A percentile compares a stretch with the other conserved stretches of the same genome.
Conservation (phyloP, 225 moss, liverwort and hornwort genomes). For the Rhytidiadelphus loreus region DNA sequence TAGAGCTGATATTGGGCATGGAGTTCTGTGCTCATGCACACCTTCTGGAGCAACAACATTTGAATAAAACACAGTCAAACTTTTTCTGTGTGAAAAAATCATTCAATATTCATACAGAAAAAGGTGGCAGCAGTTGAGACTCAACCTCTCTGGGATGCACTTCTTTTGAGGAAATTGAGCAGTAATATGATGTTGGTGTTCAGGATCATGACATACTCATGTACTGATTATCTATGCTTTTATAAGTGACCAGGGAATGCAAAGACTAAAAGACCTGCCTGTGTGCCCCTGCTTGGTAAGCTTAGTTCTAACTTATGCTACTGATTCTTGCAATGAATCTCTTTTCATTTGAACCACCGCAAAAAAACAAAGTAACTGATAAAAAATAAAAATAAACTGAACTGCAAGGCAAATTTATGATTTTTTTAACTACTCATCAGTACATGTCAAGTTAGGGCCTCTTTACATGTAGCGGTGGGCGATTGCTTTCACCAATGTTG, state of each 20-base stretch:
- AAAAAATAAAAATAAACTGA: not conserved
- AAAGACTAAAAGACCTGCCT: not conserved
- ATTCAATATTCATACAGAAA: not conserved
- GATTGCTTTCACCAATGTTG: not conserved
- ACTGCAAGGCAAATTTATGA: not conserved
- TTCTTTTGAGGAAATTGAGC: conserved; percentile 1
- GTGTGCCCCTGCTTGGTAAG: not conserved
- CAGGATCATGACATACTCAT: not conserved
- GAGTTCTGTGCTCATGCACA: not conserved
- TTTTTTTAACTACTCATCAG: no score
- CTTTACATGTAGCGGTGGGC: not conserved
- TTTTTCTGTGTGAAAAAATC: not conserved
- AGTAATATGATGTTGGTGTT: not conserved
- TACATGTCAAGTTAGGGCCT: no score
- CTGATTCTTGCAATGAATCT: no score
- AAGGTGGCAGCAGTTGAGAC: not conserved
- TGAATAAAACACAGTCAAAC: not conserved
- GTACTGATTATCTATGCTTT: not conserved
- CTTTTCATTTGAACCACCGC: not conserved
- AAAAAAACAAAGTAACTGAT: not conserved
- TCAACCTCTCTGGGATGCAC: not conserved
- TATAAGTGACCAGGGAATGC: not conserved
- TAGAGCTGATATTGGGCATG: not conserved
- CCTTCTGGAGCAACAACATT: not conserved
- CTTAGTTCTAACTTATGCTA: no score